Evolutionary conservation across 192 early-diverging fungal species (phyloP), one percentile per base, ranked within the genome.

Genomic region (Rhizophagus clarus): DNA sequence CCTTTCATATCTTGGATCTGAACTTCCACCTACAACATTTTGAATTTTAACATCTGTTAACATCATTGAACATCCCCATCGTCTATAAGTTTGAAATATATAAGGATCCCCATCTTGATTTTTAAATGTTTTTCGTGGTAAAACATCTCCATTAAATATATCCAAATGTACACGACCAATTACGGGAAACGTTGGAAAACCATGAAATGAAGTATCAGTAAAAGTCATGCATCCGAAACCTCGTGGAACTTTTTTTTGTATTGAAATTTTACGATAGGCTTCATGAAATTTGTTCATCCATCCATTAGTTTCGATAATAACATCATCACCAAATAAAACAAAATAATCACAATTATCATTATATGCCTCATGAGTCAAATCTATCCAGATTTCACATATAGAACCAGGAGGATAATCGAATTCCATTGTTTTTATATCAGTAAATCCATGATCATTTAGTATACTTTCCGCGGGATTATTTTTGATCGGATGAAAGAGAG

Each of bases 101-200:
- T 71, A 77, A 6, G 76, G 76, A 22, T 60, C 76, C 11, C 32
- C 76, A 67, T 77, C 74, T 24, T 75, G 74, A 40, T 77, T 77
- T n/a, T 17, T 15, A 63, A 77, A 77, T 24, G 3, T 29, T 20
- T 49, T 28, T 3, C 4, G 4, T 22, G 76, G 76, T 1, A 77
- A 32, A 22, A 70, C 4, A 5, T 77, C 31, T 20, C 76, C 76
- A 67, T 29, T 29, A 47, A 77, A 77, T 15, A 77, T 69, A 14
- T 77, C 31, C 34, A 77, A 26, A 32, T 77, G 61, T 29, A 20
- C 1, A n/a, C 76, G 29, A 28, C 28, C 15, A 9, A 77, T 32
- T 24, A 77, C 62, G 0, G 76, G 76, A 11, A 77, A 77, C 8
- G 76, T 77, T 26, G 76, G 76, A 63, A 77, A 77, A 2, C 63